Percentiles rank a stretch among this genome's conserved stretches.
phyloP scores from a whole-genome alignment of 176 grass and related monocot genomes.

The Tuctoria greenei region DNA sequence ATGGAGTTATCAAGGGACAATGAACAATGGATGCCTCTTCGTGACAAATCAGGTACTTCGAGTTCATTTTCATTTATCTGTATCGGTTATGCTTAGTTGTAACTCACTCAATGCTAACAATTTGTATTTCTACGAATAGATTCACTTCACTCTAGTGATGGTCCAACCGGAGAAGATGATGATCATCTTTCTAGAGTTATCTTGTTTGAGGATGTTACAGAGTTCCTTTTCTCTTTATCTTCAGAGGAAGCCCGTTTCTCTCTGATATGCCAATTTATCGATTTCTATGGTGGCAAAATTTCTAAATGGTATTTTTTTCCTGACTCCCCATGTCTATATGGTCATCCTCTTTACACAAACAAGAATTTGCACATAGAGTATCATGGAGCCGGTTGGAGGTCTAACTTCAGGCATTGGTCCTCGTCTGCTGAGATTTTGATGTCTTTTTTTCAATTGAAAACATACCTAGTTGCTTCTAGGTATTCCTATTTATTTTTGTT shows the following conservation, averaged over 20 bases:
- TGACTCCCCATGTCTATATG: slow-evolving; percentile 14
- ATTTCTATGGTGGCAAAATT: slow-evolving; percentile 89
- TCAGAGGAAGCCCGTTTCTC: slow-evolving; percentile 84
- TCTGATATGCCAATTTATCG: slow-evolving; percentile 92
- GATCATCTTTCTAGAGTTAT: slow-evolving; percentile 91
- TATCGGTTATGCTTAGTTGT: slow-evolving; percentile 20
- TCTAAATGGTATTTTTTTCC: slow-evolving; percentile 66
- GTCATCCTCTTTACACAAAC: slow-evolving; percentile 7
- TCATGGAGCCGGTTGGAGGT: background rate
- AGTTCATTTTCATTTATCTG: slow-evolving; percentile 11
- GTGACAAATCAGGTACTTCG: slow-evolving; percentile 61
- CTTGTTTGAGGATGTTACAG: slow-evolving; percentile 88
- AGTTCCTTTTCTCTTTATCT: slow-evolving; percentile 86
- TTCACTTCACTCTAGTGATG: slow-evolving; percentile 40
- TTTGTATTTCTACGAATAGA: slow-evolving; percentile 31
- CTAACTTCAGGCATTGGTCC: background rate
- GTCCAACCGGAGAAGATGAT: slow-evolving; percentile 51
- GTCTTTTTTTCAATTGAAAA: background rate
- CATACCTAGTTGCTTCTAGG: background rate
- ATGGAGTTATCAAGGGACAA: slow-evolving; percentile 75
- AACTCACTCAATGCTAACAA: slow-evolving; percentile 27
- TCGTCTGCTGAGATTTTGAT: background rate
- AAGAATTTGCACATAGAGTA: slow-evolving; percentile 10
- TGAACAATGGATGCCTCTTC: slow-evolving; percentile 93
- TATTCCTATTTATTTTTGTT: background rate